Conservation (phyloP, 139 green algal species). For the Tetradesmus lagerheimii region DNA sequence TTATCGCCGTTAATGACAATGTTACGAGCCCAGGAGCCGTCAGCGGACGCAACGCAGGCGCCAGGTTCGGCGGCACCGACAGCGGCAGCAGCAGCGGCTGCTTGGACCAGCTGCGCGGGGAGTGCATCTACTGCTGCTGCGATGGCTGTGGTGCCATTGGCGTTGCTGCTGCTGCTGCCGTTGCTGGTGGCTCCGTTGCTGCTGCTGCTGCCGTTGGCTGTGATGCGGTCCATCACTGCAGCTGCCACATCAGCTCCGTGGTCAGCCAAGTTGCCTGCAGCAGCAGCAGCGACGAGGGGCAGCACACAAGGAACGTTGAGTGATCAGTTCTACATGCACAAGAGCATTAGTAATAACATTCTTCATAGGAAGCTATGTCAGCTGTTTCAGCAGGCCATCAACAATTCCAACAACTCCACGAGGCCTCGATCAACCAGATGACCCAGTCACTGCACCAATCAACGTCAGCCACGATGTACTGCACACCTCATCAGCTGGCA, state of each 20-base stretch:
- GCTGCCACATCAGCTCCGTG: conserved; percentile 14
- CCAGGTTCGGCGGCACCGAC: conserved; percentile 5
- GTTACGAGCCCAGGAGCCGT: conserved; percentile 5
- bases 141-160: neutral
- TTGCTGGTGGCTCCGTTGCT: neutral
- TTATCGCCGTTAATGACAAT: conserved; percentile 51
- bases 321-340: neutral
- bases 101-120: neutral
- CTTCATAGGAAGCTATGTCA: too few species aligned
- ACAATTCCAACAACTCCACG: too few species aligned
- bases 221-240: neutral
- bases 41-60: neutral
- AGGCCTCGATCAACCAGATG: too few species aligned
- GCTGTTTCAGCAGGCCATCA: too few species aligned
- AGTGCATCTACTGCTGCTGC: conserved; percentile 10
- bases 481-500: too few species aligned
- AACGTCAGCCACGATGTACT: too few species aligned
- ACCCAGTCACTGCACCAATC: too few species aligned
- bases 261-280: conserved; percentile 21
- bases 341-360: too few species aligned
- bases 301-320: neutral
- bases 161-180: neutral
- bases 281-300: neutral
- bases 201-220: conserved; percentile 16
- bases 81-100: conserved; percentile 4